phyloP scores from a whole-genome alignment of 2,329 filamentous ascomycete species.

The Hypoxylon sp. region DNA sequence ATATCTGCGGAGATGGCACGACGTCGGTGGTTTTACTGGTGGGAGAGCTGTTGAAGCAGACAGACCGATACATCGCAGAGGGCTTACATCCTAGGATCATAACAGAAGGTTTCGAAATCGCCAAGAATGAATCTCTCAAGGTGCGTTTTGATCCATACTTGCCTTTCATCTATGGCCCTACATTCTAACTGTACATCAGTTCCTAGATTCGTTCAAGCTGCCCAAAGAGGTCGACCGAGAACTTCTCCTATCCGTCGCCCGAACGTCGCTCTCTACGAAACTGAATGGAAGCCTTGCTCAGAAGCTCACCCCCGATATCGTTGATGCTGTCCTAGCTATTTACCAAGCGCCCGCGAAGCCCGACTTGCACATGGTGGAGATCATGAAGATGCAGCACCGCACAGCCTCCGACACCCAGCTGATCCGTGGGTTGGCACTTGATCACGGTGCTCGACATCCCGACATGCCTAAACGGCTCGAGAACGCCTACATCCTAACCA shows the following conservation, averaged over 20 bases:
- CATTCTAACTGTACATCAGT: conserved; percentile 62
- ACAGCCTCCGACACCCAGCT: conserved; percentile 95
- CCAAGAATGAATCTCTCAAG: conserved; percentile 91
- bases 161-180: conserved; percentile 13
- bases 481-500: conserved; percentile 92
- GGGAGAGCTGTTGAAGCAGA: conserved; percentile 97
- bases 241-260: conserved; percentile 89
- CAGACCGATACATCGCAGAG: conserved; percentile 94
- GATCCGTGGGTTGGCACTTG: conserved; percentile 90
- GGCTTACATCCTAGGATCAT: conserved; percentile 97
- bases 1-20: conserved; percentile 97
- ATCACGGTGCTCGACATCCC: conserved; percentile 95
- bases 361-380: conserved; percentile 98
- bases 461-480: conserved; percentile 98
- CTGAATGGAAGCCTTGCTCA: conserved; percentile 89
- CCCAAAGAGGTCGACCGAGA: conserved; percentile 90
- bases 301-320: conserved; percentile 92
- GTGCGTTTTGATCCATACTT: conserved; percentile 56
- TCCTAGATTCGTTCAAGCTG: conserved; percentile 94
- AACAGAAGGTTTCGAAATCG: conserved; percentile 97
- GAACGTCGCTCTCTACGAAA: conserved; percentile 95
- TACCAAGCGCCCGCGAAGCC: conserved; percentile 91
- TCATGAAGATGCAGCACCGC: conserved; percentile 99
- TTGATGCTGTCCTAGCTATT: conserved; percentile 95
- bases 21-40: conserved; percentile 96